phyloP scores from a whole-genome alignment of 257 asterid species.

The Eucommia ulmoides region DNA sequence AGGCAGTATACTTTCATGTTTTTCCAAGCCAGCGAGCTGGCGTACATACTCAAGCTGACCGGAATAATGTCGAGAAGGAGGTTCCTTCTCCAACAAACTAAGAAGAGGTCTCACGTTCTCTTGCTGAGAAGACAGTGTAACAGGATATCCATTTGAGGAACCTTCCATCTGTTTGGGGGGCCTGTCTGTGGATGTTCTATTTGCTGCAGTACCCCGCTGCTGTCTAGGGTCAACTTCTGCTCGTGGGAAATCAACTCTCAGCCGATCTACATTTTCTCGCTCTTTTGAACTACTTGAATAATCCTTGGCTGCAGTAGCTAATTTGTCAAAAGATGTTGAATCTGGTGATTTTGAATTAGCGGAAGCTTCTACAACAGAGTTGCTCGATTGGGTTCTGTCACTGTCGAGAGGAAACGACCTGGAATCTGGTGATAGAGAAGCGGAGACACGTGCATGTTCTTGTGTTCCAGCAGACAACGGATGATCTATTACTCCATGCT shows the following conservation, averaged over 20 bases:
- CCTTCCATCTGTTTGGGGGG: conserved; percentile 47
- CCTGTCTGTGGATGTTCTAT: conserved; percentile 52
- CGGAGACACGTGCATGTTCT: conserved; percentile 58
- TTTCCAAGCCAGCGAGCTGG: conserved; percentile 83
- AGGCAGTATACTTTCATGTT: conserved; percentile 56
- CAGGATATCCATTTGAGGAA: conserved; percentile 49
- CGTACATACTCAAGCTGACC: conserved; percentile 96
- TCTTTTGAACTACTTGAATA: conserved; percentile 18
- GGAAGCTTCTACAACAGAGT: conserved; percentile 22
- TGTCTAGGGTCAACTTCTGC: conserved; percentile 56
- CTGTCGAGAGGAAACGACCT: conserved; percentile 37
- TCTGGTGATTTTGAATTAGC: conserved; percentile 26
- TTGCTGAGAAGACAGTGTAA: conserved; percentile 41
- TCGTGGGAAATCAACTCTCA: conserved; percentile 48
- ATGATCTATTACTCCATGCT: conserved; percentile 50
- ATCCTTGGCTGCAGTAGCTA: conserved; percentile 21
- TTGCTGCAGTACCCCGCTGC: conserved; percentile 46
- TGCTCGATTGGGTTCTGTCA: conserved; percentile 35
- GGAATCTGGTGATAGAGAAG: conserved; percentile 59
- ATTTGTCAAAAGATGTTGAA: conserved; percentile 22
- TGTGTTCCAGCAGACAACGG: conserved; percentile 35
- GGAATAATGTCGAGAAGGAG: conserved; percentile 90
- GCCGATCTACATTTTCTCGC: conserved; percentile 24
- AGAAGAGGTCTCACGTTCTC: conserved; percentile 84
- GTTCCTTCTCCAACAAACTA: conserved; percentile 91